Evolutionary conservation across 140 eudicot genomes (phyloP).

Genomic region (Erigeron philadelphicus): DNA sequence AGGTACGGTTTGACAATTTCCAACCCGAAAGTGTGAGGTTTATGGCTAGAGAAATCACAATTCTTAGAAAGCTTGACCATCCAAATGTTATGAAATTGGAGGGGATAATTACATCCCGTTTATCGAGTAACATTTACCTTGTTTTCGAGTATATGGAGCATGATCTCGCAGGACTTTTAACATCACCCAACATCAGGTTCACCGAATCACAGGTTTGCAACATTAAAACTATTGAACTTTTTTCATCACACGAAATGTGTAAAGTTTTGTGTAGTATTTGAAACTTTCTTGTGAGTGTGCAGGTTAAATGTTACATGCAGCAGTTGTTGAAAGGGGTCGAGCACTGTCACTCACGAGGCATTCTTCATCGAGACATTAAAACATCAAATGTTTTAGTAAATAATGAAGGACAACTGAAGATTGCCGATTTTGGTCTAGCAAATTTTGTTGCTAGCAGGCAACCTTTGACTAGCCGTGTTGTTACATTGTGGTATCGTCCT

Average conservation of each 20-base stretch:
- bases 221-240: neutral
- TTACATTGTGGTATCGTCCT: conserved; percentile 93
- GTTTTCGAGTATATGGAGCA: conserved; percentile 97
- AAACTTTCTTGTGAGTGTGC: conserved; percentile 5
- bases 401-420: conserved; percentile 66
- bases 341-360: conserved; percentile 71
- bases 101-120: conserved; percentile 73
- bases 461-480: conserved; percentile 80
- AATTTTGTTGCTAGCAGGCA: conserved; percentile 45
- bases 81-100: conserved; percentile 82
- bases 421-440: conserved; percentile 88
- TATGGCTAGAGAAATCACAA: conserved; percentile 81
- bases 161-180: conserved; percentile 74
- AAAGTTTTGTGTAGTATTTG: neutral
- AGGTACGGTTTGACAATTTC: conserved; percentile 72
- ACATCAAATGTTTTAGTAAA: conserved; percentile 70
- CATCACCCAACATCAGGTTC: conserved; percentile 69
- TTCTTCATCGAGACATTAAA: conserved; percentile 80
- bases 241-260: neutral
- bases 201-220: conserved; percentile 60
- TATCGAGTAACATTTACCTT: conserved; percentile 63
- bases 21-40: conserved; percentile 83
- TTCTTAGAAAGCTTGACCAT: conserved; percentile 77
- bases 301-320: conserved; percentile 78
- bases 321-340: conserved; percentile 74